These are phyloP conservation scores for Paxillus involutus DNA, from an alignment of 768 basidiomycete species.

Conservation along the genomic window DNA sequence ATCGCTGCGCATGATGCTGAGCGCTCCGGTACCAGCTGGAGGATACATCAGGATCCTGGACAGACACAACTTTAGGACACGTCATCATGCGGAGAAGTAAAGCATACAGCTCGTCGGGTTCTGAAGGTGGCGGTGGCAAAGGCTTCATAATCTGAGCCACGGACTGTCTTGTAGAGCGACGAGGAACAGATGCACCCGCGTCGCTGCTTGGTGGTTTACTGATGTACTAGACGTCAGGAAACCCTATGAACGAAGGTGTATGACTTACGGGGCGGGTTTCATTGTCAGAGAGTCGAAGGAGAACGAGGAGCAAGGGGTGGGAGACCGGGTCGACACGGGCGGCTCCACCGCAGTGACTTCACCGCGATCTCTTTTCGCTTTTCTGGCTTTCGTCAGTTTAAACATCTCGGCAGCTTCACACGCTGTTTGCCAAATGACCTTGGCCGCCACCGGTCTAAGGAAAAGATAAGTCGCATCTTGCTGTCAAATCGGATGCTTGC, in stretches of 20 bases:
- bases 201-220: constrained; percentile 14
- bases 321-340: constrained; percentile 7
- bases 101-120: constrained; percentile 67
- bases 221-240: constrained; percentile 1
- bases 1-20: constrained; percentile 83
- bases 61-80: constrained; percentile 1
- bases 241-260: neutral
- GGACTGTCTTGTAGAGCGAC: constrained; percentile 38
- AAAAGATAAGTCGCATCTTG: neutral
- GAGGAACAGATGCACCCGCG: constrained; percentile 8
- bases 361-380: neutral
- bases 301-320: constrained; percentile 16
- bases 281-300: constrained; percentile 13
- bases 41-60: constrained; percentile 78
- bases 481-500: neutral
- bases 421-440: constrained; percentile 14
- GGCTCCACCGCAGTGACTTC: neutral
- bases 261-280: constrained; percentile 16
- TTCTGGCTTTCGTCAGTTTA: constrained; percentile 4
- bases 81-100: neutral
- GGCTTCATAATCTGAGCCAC: constrained; percentile 16
- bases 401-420: constrained; percentile 12
- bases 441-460: constrained; percentile 16
- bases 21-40: constrained; percentile 63
- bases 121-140: constrained; percentile 26